Evolutionary conservation across 1,139 yeast genomes (phyloP), one percentile per base, ranked within the genome.

Genomic region (Lizanozyma gosingica): DNA sequence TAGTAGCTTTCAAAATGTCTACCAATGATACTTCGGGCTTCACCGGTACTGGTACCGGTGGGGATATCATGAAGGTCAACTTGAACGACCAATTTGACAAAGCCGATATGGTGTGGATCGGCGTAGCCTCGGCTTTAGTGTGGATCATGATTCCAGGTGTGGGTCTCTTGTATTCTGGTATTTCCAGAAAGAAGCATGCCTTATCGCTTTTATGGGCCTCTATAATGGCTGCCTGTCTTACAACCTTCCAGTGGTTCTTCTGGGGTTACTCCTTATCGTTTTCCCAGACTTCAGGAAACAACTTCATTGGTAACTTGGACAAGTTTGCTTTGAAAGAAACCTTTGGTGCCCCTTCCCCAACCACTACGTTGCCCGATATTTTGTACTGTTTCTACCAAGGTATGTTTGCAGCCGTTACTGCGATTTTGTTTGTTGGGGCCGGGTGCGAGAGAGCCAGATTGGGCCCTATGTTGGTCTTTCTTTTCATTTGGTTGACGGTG

Each of bases 371-470:
- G 29, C 97, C 97, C 15, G 96, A 87, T 59, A 83, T 90, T 45
- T 74, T 88, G 45, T 90, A 81, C 66, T 82, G 90, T 56, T 80
- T 86, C 50, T 90, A 80, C 75, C 97, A 90, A 65, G 95, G 97
- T 53, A 87, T 87, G 96, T 90, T 90, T 56, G 97, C 97, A 39
- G 80, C 84, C 56, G 83, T 82, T 41, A 87, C 97, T 34, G 97
- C 94, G 45, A 82, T 86, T 59, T 77, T 92, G 64, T 83, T 90
- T 92, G 76, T 88, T 39, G 97, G 97, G 57, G 97, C 96, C 59
- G 96, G 96, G 38, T 87, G 94, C 61, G 98, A 92, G 66, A 80
- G 97, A 60, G 97, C 96, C n/a, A 76, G 97, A 54, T 75, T 90
- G 48, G 88, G 92, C 35, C 97, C 97, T 44, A 85, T 90, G 92